A percentile compares a stretch with the other conserved stretches of the same genome.
phyloP scores from a whole-genome alignment of 768 basidiomycete species.

The Boletus rex-veris region DNA sequence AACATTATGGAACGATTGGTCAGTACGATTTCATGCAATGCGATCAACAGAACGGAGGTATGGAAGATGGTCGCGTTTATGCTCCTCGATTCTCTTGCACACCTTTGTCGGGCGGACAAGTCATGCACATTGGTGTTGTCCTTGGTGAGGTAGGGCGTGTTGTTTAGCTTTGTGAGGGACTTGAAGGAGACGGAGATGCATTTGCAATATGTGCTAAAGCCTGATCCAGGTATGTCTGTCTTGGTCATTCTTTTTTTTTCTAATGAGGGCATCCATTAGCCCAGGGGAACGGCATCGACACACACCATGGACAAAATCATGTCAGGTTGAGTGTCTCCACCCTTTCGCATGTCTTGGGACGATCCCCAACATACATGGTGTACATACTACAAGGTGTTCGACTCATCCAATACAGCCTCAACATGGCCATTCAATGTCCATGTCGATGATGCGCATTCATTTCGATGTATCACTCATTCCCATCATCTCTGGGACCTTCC shows the following conservation, averaged over 20 bases:
- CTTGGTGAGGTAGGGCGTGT: conserved; percentile 69
- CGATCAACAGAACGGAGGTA: conserved; percentile 91
- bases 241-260: not conserved
- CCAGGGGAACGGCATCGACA: too few relatives aligned
- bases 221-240: conserved; percentile 74
- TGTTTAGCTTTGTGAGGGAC: conserved; percentile 77
- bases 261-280: not conserved
- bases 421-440: too few relatives aligned
- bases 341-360: too few relatives aligned
- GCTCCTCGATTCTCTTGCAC: conserved; percentile 76
- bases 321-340: too few relatives aligned
- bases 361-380: too few relatives aligned
- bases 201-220: conserved; percentile 73
- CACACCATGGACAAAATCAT: too few relatives aligned
- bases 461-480: too few relatives aligned
- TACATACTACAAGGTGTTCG: too few relatives aligned
- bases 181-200: conserved; percentile 79
- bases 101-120: conserved; percentile 67
- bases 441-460: too few relatives aligned
- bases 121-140: conserved; percentile 57
- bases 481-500: too few relatives aligned
- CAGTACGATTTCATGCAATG: conserved; percentile 76
- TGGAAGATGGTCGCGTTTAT: conserved; percentile 97
- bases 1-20: conserved; percentile 69
- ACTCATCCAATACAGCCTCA: too few relatives aligned